These are phyloP conservation scores for Theileria annulata DNA, from an alignment of 169 alveolate species.

Conservation along the genomic window DNA sequence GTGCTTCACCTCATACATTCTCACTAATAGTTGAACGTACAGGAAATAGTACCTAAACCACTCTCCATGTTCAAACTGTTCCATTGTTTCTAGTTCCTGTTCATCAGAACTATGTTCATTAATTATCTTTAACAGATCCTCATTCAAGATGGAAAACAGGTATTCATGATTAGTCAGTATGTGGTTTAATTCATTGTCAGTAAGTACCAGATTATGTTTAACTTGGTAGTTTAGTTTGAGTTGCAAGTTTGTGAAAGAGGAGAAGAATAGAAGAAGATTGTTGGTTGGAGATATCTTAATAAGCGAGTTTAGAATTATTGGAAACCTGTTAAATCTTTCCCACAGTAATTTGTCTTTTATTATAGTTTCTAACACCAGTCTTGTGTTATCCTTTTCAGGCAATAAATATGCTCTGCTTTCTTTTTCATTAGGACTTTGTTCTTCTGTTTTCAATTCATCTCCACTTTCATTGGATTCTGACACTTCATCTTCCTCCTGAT, in stretches of 20 bases:
- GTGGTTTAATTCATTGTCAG: background rate
- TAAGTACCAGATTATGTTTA: conserved; percentile 7
- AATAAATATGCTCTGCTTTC: background rate
- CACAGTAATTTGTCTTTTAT: conserved; percentile 16
- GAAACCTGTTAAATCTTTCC: conserved; percentile 27
- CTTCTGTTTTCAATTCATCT: background rate
- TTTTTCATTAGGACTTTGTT: background rate
- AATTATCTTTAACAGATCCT: background rate
- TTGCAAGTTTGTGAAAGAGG: background rate
- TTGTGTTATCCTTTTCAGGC: background rate
- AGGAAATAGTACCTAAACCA: conserved; percentile 14
- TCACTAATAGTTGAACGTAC: conserved; percentile 14
- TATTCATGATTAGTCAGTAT: background rate
- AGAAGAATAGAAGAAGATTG: conserved; percentile 2
- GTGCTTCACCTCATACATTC: conserved; percentile 56
- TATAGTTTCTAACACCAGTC: conserved; percentile 28
- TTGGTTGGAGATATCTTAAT: conserved; percentile 42
- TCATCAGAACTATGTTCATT: background rate
- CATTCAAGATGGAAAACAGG: background rate
- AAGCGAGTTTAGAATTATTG: conserved; percentile 28
- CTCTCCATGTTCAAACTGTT: background rate
- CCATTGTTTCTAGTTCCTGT: background rate
- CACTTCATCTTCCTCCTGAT: background rate
- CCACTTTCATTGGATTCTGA: background rate
- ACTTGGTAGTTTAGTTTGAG: background rate